A percentile compares a stretch with the other conserved stretches of the same genome.
These are phyloP conservation scores for Zygoascus biomembranicola DNA, from an alignment of 805 yeast species.

Conservation along the genomic window DNA sequence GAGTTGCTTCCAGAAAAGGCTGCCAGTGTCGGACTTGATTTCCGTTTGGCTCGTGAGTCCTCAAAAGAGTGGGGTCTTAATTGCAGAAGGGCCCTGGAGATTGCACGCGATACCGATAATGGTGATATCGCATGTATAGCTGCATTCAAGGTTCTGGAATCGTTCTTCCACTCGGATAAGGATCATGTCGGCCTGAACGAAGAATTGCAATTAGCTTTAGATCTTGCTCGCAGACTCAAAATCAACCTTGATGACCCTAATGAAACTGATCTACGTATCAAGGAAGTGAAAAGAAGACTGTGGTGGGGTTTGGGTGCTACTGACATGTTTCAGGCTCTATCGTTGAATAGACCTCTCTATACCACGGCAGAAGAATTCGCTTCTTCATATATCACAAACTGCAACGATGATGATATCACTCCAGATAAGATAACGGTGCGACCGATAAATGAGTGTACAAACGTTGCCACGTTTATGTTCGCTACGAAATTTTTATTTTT, in stretches of 20 bases:
- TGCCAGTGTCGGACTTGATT: background rate
- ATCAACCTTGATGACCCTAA: background rate
- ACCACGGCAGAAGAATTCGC: background rate
- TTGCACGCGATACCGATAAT: background rate
- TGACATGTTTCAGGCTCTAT: conserved; percentile 6
- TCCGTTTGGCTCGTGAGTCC: background rate
- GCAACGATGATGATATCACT: conserved; percentile 7
- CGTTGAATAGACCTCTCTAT: conserved; percentile 6
- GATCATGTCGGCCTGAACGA: conserved; percentile 1
- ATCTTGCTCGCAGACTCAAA: conserved; percentile 1
- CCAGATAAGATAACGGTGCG: background rate
- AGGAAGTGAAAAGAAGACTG: conserved; percentile 1
- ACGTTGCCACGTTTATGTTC: background rate
- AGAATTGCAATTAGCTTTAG: background rate
- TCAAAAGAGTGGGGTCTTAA: background rate
- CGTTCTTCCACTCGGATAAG: conserved; percentile 4
- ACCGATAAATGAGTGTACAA: conserved; percentile 7
- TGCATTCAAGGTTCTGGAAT: conserved; percentile 1
- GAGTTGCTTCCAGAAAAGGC: background rate
- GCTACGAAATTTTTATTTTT: conserved; percentile 3
- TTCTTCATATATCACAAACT: background rate
- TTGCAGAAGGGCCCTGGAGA: conserved; percentile 1
- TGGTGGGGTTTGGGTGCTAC: conserved; percentile 5
- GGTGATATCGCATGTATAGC: background rate
- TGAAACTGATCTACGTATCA: background rate